Conservation (phyloP, 768 basidiomycete genomes). For the Dentipellis sp. region DNA sequence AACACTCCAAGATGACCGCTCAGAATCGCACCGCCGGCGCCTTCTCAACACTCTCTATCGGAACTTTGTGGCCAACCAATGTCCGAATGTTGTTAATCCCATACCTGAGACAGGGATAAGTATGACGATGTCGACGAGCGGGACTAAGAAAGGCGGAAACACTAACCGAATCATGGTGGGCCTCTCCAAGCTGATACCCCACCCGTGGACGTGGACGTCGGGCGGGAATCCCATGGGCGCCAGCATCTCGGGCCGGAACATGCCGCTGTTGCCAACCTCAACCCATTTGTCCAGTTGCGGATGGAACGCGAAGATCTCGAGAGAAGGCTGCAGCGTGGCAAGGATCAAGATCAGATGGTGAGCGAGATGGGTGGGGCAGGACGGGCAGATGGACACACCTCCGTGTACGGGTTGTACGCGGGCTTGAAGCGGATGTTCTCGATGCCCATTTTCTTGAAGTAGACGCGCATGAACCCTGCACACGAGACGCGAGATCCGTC, state of each 20-base stretch:
- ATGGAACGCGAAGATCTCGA: slow-evolving; percentile 99
- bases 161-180: slow-evolving; percentile 97
- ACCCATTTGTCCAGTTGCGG: slow-evolving; percentile 91
- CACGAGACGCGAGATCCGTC: neutral
- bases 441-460: slow-evolving; percentile 98
- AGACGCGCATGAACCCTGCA: slow-evolving; percentile 94
- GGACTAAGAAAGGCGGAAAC: neutral
- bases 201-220: slow-evolving; percentile 93
- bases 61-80: slow-evolving; percentile 94
- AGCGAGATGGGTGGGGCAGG: neutral
- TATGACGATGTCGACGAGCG: neutral
- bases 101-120: slow-evolving; percentile 44
- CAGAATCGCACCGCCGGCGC: slow-evolving; percentile 87
- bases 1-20: neutral
- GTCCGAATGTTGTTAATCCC: slow-evolving; percentile 97
- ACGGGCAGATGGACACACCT: slow-evolving; percentile 37
- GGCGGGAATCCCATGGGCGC: slow-evolving; percentile 98
- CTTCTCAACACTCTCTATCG: slow-evolving; percentile 81
- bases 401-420: slow-evolving; percentile 97
- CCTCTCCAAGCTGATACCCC: slow-evolving; percentile 90
- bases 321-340: slow-evolving; percentile 57
- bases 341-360: slow-evolving; percentile 4
- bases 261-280: slow-evolving; percentile 97
- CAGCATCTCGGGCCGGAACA: slow-evolving; percentile 99
- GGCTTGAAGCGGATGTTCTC: slow-evolving; percentile 94